Conservation (phyloP, 2,329 filamentous ascomycete genomes). For the Stagonosporopsis vannaccii region DNA sequence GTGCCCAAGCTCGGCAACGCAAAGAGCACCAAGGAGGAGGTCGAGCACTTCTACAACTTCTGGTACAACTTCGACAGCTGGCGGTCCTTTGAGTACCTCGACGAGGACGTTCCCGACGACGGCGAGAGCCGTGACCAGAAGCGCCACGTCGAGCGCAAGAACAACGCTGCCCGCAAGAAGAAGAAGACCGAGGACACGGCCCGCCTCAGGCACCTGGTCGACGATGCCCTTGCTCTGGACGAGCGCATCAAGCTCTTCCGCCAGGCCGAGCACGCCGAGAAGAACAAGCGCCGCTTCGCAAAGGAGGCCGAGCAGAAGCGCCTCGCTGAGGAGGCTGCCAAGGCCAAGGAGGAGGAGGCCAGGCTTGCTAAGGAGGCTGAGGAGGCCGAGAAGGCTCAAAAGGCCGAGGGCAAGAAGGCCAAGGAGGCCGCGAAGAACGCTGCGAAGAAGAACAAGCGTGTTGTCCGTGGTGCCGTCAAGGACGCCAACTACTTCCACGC, state of each 20-base stretch:
- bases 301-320: conserved; percentile 91
- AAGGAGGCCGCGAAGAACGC: conserved; percentile 99
- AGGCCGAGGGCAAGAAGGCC: conserved; percentile 88
- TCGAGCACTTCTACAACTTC: conserved; percentile 98
- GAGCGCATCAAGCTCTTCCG: conserved; percentile 98
- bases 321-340: conserved; percentile 81
- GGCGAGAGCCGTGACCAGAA: conserved; percentile 99
- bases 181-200: conserved; percentile 98
- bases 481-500: conserved; percentile 94
- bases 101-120: conserved; percentile 98
- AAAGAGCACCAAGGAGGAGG: conserved; percentile 84
- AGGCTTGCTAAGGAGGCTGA: conserved; percentile 83
- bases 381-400: conserved; percentile 82
- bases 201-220: conserved; percentile 87
- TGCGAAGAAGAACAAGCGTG: conserved; percentile 99
- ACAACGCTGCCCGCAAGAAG: conserved; percentile 96
- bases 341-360: conserved; percentile 84
- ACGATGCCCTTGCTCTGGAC: conserved; percentile 82
- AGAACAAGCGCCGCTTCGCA: conserved; percentile 93
- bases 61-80: conserved; percentile 99
- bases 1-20: conserved; percentile 87
- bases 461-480: conserved; percentile 91
- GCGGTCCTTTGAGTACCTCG: conserved; percentile 96
- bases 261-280: conserved; percentile 87
- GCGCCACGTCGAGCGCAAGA: conserved; percentile 97